Base-by-base conservation (phyloP, 2,329 filamentous ascomycete species). In the Paracoccidioides brasiliensis region DNA sequence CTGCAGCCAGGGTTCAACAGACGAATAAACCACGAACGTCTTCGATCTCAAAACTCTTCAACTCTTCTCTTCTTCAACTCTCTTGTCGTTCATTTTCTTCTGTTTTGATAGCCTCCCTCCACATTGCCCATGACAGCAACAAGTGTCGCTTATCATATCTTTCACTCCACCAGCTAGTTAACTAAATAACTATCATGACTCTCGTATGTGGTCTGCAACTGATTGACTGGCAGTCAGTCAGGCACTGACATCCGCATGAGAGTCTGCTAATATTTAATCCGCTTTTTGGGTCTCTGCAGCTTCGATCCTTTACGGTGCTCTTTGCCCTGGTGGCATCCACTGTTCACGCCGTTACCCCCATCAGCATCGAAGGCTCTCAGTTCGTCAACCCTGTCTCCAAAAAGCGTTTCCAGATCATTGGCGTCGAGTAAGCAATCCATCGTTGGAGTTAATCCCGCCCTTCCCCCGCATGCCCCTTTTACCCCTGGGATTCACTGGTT, bases 321-420 rank as follows among this genome's bases (percentile, higher is more conserved):
- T 71, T 67, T 63, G 70, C 69, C 54, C 67, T 76, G 55, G 67
- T 74, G 43, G 68, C 73, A 61, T 68, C 77, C 61, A 75, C 73
- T 42, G 64, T 71, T 22, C 43, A 48, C 22, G 80, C 80, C 33
- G 77, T 83, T 46, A 76, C 77, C 55, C 76, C 80, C 5, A 72
- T 84, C 55, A 74, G 76, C 56, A 76, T 83, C 53, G 66, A 76
- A 55, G 79, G 80, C 57, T 78, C 80, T 67, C 77, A 84, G 66
- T 83, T 84, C 67, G 74, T 84, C 62, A 78, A 83, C 66, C 75
- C 74, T 40, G 71, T 77, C 54, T 80, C 78, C 15, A 75, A 76
- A 55, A 76, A 80, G 61, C 77, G 81, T 50, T 78, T 84, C 67
- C 77, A 82, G 71, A 77, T 84, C 57, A 71, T 83, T 57, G 81